Conservation (phyloP, 2,329 filamentous ascomycete genomes). For the Akanthomyces muscarius region DNA sequence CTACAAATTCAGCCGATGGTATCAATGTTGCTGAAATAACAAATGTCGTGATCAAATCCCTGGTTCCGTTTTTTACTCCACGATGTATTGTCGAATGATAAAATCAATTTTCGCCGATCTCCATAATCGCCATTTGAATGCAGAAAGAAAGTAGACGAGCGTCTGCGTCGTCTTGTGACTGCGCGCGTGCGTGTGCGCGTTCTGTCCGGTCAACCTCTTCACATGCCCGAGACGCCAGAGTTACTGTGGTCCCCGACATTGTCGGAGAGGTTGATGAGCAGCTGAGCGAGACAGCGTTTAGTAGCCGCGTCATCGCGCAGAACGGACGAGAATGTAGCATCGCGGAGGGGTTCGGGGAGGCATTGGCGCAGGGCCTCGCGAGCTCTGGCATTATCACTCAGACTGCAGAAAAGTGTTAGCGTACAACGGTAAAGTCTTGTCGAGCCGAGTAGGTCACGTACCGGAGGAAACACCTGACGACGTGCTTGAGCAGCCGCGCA, state of each 20-base stretch:
- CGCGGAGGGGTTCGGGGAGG: conserved; percentile 94
- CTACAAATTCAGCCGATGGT: background rate
- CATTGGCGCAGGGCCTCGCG: conserved; percentile 94
- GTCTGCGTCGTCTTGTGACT: background rate
- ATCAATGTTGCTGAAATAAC: conserved; percentile 6
- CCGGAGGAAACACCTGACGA: conserved; percentile 95
- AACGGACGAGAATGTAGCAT: conserved; percentile 94
- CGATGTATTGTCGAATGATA: background rate
- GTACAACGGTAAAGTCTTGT: background rate
- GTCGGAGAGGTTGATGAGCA: conserved; percentile 93
- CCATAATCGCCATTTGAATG: conserved; percentile 11
- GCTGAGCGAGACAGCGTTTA: conserved; percentile 94
- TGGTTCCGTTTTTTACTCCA: conserved; percentile 6
- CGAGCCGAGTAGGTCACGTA: conserved; percentile 40
- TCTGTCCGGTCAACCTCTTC: background rate
- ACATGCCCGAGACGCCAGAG: conserved; percentile 34
- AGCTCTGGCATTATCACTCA: conserved; percentile 94
- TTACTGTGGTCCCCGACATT: conserved; percentile 59
- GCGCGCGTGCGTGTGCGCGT: conserved; percentile 2
- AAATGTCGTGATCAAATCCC: conserved; percentile 10
- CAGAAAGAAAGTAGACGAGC: conserved; percentile 2
- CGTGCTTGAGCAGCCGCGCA: conserved; percentile 90
- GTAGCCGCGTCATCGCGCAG: conserved; percentile 95
- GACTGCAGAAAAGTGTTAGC: conserved; percentile 43
- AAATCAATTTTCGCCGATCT: conserved; percentile 13